Conservation (phyloP, 805 yeast species). For the Diddensiella santjacobensis region DNA sequence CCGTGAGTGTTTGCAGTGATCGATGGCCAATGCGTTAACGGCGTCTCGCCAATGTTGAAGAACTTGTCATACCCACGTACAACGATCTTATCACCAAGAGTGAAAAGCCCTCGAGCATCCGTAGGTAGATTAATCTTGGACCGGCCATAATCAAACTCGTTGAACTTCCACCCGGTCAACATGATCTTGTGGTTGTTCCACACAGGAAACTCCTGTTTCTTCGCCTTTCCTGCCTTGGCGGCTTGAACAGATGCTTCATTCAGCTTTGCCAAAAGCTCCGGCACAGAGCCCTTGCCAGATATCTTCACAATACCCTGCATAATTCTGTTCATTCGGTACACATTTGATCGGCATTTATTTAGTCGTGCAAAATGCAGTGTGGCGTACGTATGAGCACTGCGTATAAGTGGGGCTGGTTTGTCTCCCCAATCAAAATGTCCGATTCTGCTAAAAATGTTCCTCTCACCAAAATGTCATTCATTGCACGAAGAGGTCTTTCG, state of each 20-base stretch:
- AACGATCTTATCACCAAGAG: slow-evolving; percentile 42
- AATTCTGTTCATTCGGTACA: too few species aligned
- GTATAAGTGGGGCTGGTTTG: too few species aligned
- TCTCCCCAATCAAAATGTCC: not conserved
- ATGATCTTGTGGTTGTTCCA: slow-evolving; percentile 29
- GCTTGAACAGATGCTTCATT: slow-evolving; percentile 3
- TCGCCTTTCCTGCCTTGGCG: slow-evolving; percentile 22
- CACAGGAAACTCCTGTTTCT: slow-evolving; percentile 17
- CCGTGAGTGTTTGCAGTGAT: slow-evolving; percentile 54
- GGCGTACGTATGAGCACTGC: too few species aligned
- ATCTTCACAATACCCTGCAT: not conserved
- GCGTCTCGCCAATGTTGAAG: slow-evolving; percentile 72
- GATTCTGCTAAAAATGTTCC: not conserved
- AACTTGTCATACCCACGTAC: slow-evolving; percentile 93
- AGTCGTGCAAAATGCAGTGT: too few species aligned
- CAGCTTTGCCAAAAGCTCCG: slow-evolving; percentile 9
- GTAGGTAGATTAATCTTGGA: slow-evolving; percentile 56
- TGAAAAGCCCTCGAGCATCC: slow-evolving; percentile 80
- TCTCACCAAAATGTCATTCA: slow-evolving; percentile 59
- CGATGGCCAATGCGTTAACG: slow-evolving; percentile 46
- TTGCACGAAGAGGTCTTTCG: slow-evolving; percentile 88
- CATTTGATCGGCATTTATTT: too few species aligned
- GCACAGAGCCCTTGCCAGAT: not conserved
- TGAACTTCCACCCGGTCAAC: slow-evolving; percentile 66
- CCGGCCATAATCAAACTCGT: slow-evolving; percentile 81